phyloP scores from a whole-genome alignment of 352 stramenopile genomes.

The Globisporangium paddicum region DNA sequence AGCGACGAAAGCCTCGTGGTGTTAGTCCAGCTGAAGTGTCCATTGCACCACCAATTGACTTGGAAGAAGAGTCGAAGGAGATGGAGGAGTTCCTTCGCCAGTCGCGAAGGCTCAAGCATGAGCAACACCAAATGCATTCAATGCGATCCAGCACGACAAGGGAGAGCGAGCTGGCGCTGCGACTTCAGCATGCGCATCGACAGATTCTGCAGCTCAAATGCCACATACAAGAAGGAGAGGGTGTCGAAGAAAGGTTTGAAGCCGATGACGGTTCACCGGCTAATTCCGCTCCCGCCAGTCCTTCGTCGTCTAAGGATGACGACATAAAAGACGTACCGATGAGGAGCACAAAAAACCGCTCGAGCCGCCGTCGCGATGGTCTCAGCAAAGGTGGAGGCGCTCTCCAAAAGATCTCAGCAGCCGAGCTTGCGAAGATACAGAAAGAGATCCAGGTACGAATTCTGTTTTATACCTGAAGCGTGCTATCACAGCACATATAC shows the following conservation, averaged over 20 bases:
- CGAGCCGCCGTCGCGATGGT: background rate
- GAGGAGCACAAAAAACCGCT: background rate
- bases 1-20: background rate
- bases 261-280: background rate
- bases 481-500: no score
- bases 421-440: conserved; percentile 23
- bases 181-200: conserved; percentile 66
- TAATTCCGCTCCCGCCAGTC: background rate
- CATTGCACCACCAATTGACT: conserved; percentile 21
- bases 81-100: conserved; percentile 51
- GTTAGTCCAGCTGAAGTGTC: conserved; percentile 12
- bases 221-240: conserved; percentile 36
- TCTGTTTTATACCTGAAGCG: background rate
- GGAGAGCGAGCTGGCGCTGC: conserved; percentile 56
- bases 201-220: conserved; percentile 66
- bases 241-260: background rate
- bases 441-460: conserved; percentile 49
- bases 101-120: conserved; percentile 26
- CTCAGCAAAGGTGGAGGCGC: background rate
- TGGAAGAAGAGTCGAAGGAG: conserved; percentile 46
- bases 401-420: background rate
- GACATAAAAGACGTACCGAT: background rate
- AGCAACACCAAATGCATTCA: conserved; percentile 19
- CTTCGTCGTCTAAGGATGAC: background rate
- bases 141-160: conserved; percentile 34